Conservation (phyloP, 495 filamentous ascomycete genomes). For the Tuber brumale region DNA sequence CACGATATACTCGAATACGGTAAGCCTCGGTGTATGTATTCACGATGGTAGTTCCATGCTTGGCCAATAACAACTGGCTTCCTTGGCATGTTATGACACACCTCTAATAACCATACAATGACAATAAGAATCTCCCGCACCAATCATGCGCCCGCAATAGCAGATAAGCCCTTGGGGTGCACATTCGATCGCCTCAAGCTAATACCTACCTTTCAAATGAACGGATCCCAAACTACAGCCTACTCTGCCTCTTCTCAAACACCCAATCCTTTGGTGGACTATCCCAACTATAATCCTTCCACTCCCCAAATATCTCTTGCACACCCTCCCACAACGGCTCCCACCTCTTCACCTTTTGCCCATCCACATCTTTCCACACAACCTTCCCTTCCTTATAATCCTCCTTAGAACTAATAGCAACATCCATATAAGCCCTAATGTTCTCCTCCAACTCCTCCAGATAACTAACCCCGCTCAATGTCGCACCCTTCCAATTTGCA, state of each 20-base stretch:
- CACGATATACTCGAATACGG: too few relatives aligned
- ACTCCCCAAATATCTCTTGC: slow-evolving; percentile 52
- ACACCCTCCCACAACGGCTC: slow-evolving; percentile 53
- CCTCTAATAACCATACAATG: background rate
- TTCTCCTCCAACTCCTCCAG: slow-evolving; percentile 47
- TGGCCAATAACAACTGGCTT: background rate
- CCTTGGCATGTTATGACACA: background rate
- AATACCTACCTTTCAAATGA: background rate
- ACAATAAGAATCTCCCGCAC: background rate
- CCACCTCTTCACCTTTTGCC: slow-evolving; percentile 43
- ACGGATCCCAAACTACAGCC: slow-evolving; percentile 2
- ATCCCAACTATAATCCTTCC: slow-evolving; percentile 59
- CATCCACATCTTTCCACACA: slow-evolving; percentile 9
- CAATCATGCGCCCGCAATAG: background rate
- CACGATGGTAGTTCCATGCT: background rate
- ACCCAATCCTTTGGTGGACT: slow-evolving; percentile 52
- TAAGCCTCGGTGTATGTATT: background rate
- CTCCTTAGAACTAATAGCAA: slow-evolving; percentile 7
- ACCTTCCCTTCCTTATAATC: slow-evolving; percentile 4
- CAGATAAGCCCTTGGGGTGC: background rate
- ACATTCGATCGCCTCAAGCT: background rate
- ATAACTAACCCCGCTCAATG: slow-evolving; percentile 46
- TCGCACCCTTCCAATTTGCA: slow-evolving; percentile 67
- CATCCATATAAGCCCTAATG: slow-evolving; percentile 43
- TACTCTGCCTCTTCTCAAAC: slow-evolving; percentile 34